Conservation (phyloP, 371 early-diverging fungal genomes). For the Catenaria anguillulae region DNA sequence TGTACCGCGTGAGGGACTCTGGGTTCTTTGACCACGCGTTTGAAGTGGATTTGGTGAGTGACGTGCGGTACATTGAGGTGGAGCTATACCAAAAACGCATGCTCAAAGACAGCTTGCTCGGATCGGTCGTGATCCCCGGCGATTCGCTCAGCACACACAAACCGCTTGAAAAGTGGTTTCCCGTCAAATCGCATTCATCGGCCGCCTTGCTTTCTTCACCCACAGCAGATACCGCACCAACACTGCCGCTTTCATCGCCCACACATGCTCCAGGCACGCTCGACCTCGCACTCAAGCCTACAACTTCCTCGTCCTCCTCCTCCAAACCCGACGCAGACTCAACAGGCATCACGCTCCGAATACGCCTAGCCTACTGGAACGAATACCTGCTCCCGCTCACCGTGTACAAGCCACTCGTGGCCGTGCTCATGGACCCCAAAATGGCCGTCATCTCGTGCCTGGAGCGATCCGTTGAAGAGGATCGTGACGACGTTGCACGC, state of each 20-base stretch:
- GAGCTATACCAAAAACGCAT: conserved; percentile 3
- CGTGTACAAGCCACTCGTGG: conserved; percentile 4
- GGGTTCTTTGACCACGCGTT: conserved; percentile 8
- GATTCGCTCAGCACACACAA: not conserved
- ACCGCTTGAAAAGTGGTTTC: conserved; percentile 5
- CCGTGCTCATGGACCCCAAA: not conserved
- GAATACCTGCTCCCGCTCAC: conserved; percentile 9
- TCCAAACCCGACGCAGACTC: not conserved
- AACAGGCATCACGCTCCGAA: not conserved
- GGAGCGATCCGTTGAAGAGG: conserved; percentile 6
- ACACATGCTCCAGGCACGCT: no score
- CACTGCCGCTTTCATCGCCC: not conserved
- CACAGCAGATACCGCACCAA: no score
- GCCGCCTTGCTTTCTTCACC: no score
- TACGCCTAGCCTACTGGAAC: conserved; percentile 1
- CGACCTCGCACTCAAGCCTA: no score
- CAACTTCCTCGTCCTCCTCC: not conserved
- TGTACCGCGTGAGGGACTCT: no score
- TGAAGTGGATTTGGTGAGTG: conserved; percentile 4
- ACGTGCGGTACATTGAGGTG: conserved; percentile 3
- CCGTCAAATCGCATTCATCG: not conserved
- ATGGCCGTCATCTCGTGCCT: not conserved
- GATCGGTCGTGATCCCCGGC: not conserved
- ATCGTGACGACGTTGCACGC: conserved; percentile 8
- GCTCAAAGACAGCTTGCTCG: conserved; percentile 2